Evolutionary conservation across 1,284 basidiomycete species (phyloP), one percentile per base, ranked within the genome.

Genomic region (Cerioporus squamosus): DNA sequence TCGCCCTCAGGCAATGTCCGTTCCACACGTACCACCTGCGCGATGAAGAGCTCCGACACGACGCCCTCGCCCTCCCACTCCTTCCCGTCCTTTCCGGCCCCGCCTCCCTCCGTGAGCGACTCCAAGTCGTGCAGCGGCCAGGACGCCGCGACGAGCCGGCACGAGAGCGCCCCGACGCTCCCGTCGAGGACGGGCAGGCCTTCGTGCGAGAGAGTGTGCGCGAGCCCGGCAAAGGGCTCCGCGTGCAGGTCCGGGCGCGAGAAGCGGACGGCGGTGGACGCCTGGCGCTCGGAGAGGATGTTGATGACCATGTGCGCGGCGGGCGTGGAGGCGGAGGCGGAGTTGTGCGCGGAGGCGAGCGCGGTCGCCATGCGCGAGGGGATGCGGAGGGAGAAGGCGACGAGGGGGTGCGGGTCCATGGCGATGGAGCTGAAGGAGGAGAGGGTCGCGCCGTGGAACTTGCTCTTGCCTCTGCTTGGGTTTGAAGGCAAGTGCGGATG

Each of bases 381-480:
- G n/a, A 94, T 81, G 29, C 93, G 87, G 14, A 97, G 81, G 12
- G 93, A 90, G 74, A 97, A 97, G 0, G 93, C 84, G 63, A 97
- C 84, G 58, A 97, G 83, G 0, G 95, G 94, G 65, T 88, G 77
- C 2, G 95, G 95, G 66, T 93, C 85, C 77, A 97, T 84, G 1
- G 94, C 87, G 66, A 97, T 87, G n/a, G 93, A 94, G 24, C 93
- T 88, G 72, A 97, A 94, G 0, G 94, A 96, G 5, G 95, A 96
- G 42, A 97, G 80, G 0, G 95, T 97, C 42, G 94, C 93, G 62
- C 95, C 95, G 73, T 97, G 94, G 65, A 79, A 88, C 5, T 61
- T 65, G n/a, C 60, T 47, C 39, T 15, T 18, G 43, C n/a, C 26
- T 22, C 18, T 10, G 29, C 40, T 43, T 60, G 59, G 59, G 20